Evolutionary conservation across 345 rosid species (phyloP).

Genomic region (Syzygium aqueum): DNA sequence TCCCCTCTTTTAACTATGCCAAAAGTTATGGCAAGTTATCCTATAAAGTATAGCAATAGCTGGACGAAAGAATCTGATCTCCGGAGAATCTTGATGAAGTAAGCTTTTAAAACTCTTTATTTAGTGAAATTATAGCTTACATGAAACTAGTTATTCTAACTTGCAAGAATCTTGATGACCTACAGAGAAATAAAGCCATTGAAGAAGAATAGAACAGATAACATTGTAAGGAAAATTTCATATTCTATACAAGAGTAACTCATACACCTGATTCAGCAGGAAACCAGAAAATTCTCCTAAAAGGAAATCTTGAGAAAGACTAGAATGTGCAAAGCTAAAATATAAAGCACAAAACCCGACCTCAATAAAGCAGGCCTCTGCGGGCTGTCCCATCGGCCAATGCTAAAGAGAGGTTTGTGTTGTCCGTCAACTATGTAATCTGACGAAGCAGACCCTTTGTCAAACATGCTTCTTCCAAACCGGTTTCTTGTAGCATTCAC

Average conservation of each 20-base stretch:
- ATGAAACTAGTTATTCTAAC: background rate
- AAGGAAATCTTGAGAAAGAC: conserved; percentile 90
- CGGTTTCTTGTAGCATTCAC: conserved; percentile 58
- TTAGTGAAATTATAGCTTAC: background rate
- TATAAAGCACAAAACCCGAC: conserved; percentile 81
- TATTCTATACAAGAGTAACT: background rate
- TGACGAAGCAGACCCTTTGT: conserved; percentile 38
- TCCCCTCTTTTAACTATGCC: background rate
- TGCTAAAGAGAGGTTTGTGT: conserved; percentile 47
- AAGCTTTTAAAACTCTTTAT: background rate
- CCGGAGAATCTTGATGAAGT: background rate
- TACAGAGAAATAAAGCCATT: background rate
- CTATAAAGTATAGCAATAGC: background rate
- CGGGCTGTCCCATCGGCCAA: conserved; percentile 48
- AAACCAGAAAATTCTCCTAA: conserved; percentile 22
- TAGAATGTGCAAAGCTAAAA: conserved; percentile 59
- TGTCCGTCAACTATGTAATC: conserved; percentile 35
- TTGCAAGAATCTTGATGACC: background rate
- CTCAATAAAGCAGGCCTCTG: conserved; percentile 67
- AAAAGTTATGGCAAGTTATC: background rate
- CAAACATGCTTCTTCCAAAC: conserved; percentile 52
- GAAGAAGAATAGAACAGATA: background rate
- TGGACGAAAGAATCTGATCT: background rate
- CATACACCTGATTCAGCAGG: background rate
- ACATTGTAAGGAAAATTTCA: background rate